These are phyloP conservation scores for Aspergillus biplanus DNA, from an alignment of 495 filamentous ascomycete genomes.

Conservation along the genomic window DNA sequence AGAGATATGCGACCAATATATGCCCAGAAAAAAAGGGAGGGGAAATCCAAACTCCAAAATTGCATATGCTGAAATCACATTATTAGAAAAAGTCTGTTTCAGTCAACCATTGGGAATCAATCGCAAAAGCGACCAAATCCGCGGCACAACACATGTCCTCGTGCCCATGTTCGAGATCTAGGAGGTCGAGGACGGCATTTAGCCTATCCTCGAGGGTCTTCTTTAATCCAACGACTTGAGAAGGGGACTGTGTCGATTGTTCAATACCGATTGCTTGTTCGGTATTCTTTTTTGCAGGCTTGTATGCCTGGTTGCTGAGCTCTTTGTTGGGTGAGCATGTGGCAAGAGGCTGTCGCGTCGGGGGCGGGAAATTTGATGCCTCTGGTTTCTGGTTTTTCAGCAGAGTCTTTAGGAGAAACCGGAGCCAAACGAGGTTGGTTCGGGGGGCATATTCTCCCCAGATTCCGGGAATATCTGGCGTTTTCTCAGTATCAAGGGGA, in stretches of 20 bases:
- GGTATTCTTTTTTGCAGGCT: slow-evolving; percentile 21
- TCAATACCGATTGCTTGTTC: neutral
- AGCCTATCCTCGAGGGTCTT: slow-evolving; percentile 40
- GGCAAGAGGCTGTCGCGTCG: slow-evolving; percentile 38
- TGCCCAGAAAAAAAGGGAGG: neutral
- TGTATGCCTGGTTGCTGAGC: slow-evolving; percentile 18
- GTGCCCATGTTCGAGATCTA: slow-evolving; percentile 45
- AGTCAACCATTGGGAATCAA: slow-evolving; percentile 49
- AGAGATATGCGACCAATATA: no score
- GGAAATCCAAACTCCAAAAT: neutral
- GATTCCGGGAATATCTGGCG: slow-evolving; percentile 39
- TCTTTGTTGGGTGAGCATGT: slow-evolving; percentile 42
- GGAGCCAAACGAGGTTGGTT: slow-evolving; percentile 57
- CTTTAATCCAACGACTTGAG: slow-evolving; percentile 30
- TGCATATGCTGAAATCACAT: neutral
- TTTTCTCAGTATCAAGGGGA: slow-evolving; percentile 36
- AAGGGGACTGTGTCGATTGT: slow-evolving; percentile 19
- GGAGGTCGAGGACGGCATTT: slow-evolving; percentile 35
- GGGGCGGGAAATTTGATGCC: slow-evolving; percentile 20
- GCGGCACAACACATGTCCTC: slow-evolving; percentile 55
- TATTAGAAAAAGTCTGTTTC: slow-evolving; percentile 45
- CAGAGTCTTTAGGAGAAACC: slow-evolving; percentile 51
- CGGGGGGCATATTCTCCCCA: slow-evolving; percentile 52
- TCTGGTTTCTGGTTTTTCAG: slow-evolving; percentile 45
- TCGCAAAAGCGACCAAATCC: slow-evolving; percentile 52